A percentile compares a stretch with the other conserved stretches of the same genome.
phyloP scores from a whole-genome alignment of 148 eudicot species.

The Vaccinium myrtillus region DNA sequence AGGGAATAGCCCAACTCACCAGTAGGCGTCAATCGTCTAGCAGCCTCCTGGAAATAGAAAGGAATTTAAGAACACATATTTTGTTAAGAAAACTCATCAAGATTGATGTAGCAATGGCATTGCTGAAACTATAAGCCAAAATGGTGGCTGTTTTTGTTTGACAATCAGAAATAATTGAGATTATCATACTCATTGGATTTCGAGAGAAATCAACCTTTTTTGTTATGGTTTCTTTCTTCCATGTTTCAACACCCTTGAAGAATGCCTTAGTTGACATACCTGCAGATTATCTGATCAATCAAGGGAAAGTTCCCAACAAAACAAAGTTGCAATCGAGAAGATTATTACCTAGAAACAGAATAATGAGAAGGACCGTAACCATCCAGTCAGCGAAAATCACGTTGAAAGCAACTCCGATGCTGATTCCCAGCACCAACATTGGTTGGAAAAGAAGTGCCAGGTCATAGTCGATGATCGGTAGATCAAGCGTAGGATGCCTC shows the following conservation, averaged over 20 bases:
- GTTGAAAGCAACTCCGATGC: slow-evolving; percentile 84
- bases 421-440: slow-evolving; percentile 93
- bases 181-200: background rate
- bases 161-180: background rate
- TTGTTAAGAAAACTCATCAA: background rate
- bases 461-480: slow-evolving; percentile 94
- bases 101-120: background rate
- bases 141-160: background rate
- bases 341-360: slow-evolving; percentile 66
- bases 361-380: slow-evolving; percentile 78
- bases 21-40: slow-evolving; percentile 39
- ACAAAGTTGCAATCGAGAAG: background rate
- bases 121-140: slow-evolving; percentile 1
- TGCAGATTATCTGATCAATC: slow-evolving; percentile 26
- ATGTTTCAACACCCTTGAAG: slow-evolving; percentile 68
- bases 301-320: background rate
- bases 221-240: slow-evolving; percentile 74
- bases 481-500: slow-evolving; percentile 82
- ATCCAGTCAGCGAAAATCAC: slow-evolving; percentile 95
- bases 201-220: slow-evolving; percentile 43
- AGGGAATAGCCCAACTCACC: slow-evolving; percentile 38
- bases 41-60: slow-evolving; percentile 64
- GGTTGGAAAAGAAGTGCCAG: slow-evolving; percentile 92
- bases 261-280: slow-evolving; percentile 79
- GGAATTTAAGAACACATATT: background rate